phyloP scores from a whole-genome alignment of 345 rosid species.

The Euphorbia lathyris region DNA sequence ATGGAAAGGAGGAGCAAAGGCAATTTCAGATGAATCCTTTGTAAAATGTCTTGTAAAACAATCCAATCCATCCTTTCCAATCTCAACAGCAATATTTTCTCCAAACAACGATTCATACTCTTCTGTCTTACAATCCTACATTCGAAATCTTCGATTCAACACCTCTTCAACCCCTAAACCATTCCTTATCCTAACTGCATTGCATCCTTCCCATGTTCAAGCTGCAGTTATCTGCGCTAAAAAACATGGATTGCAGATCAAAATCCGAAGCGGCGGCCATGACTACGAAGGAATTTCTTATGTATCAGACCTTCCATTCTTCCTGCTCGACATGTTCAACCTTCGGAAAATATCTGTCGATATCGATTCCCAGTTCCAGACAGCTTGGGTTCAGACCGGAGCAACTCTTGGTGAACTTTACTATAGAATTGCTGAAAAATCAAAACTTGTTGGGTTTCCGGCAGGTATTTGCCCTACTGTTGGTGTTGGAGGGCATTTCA shows the following conservation, averaged over 20 bases:
- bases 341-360: conserved; percentile 10
- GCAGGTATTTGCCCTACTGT: conserved; percentile 24
- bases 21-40: background rate
- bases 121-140: conserved; percentile 10
- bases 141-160: conserved; percentile 19
- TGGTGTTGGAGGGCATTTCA: conserved; percentile 16
- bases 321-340: conserved; percentile 20
- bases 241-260: conserved; percentile 9
- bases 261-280: conserved; percentile 20
- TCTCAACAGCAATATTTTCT: conserved; percentile 11
- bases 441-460: conserved; percentile 10
- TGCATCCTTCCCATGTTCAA: conserved; percentile 15
- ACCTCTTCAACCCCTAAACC: conserved; percentile 17
- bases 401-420: conserved; percentile 22
- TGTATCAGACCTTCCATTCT: conserved; percentile 8
- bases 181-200: conserved; percentile 11
- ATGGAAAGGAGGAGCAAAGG: background rate
- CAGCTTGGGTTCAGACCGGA: conserved; percentile 22
- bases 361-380: background rate
- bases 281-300: conserved; percentile 24
- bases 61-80: conserved; percentile 1
- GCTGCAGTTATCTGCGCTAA: conserved; percentile 8
- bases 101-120: conserved; percentile 11
- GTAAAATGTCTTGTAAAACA: conserved; percentile 2
- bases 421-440: conserved; percentile 15